Evolutionary conservation across 106 monocot genomes (phyloP).

Genomic region (Dendrobium officinale): DNA sequence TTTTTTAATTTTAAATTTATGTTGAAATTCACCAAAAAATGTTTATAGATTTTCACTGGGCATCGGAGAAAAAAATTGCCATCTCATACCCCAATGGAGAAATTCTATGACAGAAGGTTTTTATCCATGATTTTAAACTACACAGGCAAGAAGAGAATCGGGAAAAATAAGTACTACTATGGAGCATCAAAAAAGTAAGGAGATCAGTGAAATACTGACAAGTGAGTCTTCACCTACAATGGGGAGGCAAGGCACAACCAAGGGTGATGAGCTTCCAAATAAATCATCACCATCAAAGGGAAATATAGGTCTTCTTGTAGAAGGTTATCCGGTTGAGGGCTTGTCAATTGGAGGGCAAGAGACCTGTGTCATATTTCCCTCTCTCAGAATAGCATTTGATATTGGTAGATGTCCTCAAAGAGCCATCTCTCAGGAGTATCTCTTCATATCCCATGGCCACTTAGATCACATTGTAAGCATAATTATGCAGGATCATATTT

Average conservation of each 20-base stretch:
- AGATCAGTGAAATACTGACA: background rate
- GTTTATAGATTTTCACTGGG: background rate
- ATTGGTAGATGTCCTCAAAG: slow-evolving; percentile 91
- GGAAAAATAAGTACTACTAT: background rate
- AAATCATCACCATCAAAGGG: slow-evolving; percentile 15
- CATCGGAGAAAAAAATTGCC: background rate
- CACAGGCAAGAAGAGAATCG: background rate
- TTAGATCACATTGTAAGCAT: slow-evolving; percentile 91
- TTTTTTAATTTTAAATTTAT: background rate
- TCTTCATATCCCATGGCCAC: slow-evolving; percentile 94
- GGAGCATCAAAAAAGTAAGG: background rate
- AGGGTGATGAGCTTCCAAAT: background rate
- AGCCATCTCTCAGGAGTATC: slow-evolving; percentile 84
- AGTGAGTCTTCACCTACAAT: background rate
- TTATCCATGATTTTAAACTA: background rate
- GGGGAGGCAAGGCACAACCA: background rate
- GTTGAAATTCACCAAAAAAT: background rate
- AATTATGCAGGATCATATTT: background rate
- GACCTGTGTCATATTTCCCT: slow-evolving; percentile 87
- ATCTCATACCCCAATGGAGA: background rate
- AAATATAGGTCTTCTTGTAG: slow-evolving; percentile 33
- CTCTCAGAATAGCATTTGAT: slow-evolving; percentile 79
- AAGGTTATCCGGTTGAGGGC: slow-evolving; percentile 86
- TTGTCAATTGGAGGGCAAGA: slow-evolving; percentile 90
- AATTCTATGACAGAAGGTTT: background rate